A percentile compares a stretch with the other conserved stretches of the same genome.
Evolutionary conservation across 352 stramenopile genomes (phyloP).

Genomic region (Phytophthora sojae): DNA sequence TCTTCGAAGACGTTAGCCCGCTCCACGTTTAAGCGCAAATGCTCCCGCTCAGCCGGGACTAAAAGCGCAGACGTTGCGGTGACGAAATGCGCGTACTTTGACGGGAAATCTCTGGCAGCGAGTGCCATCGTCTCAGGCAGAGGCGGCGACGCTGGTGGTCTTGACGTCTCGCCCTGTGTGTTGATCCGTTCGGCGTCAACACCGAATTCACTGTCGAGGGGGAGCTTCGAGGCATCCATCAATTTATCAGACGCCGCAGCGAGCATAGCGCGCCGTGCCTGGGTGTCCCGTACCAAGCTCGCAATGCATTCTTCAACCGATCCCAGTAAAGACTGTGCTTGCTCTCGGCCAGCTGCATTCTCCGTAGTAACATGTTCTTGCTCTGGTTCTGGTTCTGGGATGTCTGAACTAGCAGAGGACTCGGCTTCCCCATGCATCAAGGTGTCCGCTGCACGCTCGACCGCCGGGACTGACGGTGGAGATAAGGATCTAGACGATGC

Average conservation of each 20-base stretch:
- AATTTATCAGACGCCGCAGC: not conserved
- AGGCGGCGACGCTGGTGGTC: not conserved
- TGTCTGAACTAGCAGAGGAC: conserved; percentile 11
- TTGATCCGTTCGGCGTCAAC: not conserved
- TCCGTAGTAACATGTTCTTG: conserved; percentile 4
- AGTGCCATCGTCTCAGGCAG: conserved; percentile 23
- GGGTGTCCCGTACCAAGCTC: conserved; percentile 8
- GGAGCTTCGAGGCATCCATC: conserved; percentile 21
- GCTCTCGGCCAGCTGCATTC: not conserved
- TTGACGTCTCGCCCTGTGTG: not conserved
- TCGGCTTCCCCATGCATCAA: not conserved
- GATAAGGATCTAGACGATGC: not conserved
- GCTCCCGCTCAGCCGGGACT: conserved; percentile 29
- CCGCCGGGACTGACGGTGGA: not conserved
- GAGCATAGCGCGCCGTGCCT: conserved; percentile 10
- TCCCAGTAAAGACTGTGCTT: conserved; percentile 10
- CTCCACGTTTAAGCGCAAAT: conserved; percentile 39
- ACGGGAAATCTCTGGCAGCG: conserved; percentile 32
- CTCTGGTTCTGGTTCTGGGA: conserved; percentile 17
- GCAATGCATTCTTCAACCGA: conserved; percentile 34
- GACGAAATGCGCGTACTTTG: conserved; percentile 49
- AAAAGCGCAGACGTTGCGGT: conserved; percentile 25
- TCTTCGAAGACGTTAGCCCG: conserved; percentile 40
- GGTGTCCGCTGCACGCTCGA: not conserved
- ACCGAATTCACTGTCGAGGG: conserved; percentile 10